Percentiles rank a stretch among this genome's conserved stretches.
Evolutionary conservation across 1,284 basidiomycete species (phyloP).

Genomic region (Ganoderma leucocontextum): DNA sequence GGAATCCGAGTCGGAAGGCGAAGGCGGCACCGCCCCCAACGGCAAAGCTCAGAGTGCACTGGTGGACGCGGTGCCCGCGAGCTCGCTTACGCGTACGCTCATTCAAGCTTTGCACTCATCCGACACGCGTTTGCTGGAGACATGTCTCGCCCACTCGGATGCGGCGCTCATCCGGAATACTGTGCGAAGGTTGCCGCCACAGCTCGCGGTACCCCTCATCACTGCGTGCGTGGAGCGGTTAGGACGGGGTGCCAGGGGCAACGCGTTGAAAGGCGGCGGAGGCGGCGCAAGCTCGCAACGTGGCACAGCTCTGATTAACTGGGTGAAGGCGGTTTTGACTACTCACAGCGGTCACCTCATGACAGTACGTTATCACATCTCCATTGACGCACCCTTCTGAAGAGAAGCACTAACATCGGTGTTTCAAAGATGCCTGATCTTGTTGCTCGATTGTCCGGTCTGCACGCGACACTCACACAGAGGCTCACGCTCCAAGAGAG

Average conservation of each 20-base stretch:
- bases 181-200: conserved; percentile 88
- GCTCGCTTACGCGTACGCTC: conserved; percentile 92
- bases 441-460: conserved; percentile 81
- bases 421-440: conserved; percentile 82
- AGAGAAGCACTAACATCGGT: background rate
- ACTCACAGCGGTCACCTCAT: conserved; percentile 94
- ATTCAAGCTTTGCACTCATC: conserved; percentile 97
- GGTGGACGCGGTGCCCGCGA: conserved; percentile 66
- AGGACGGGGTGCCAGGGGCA: conserved; percentile 77
- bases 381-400: background rate
- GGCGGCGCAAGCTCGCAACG: conserved; percentile 87
- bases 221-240: conserved; percentile 91
- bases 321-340: conserved; percentile 89
- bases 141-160: conserved; percentile 89
- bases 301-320: conserved; percentile 84
- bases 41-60: conserved; percentile 22
- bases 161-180: conserved; percentile 87
- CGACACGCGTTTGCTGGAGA: conserved; percentile 88
- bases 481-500: conserved; percentile 88
- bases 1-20: conserved; percentile 57
- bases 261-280: conserved; percentile 81
- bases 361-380: conserved; percentile 72
- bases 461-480: conserved; percentile 86
- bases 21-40: conserved; percentile 48
- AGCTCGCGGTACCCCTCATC: conserved; percentile 88